phyloP scores from a whole-genome alignment of 768 basidiomycete species.

The button mushroom (Agaricus bisporus) region DNA sequence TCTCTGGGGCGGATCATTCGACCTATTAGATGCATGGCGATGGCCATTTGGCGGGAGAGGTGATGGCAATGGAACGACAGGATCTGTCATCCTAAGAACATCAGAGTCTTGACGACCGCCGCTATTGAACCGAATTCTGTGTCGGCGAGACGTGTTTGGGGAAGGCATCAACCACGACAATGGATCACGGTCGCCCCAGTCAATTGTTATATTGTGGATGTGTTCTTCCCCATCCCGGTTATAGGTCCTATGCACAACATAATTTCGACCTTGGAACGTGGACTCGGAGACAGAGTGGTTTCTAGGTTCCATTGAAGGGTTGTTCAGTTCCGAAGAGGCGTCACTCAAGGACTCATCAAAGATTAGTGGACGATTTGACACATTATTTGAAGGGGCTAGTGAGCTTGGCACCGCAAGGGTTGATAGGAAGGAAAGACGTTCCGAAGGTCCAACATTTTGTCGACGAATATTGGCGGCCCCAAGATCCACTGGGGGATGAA shows the following conservation, averaged over 20 bases:
- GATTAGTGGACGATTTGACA: slow-evolving; percentile 25
- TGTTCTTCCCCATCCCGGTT: slow-evolving; percentile 32
- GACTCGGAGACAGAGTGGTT: slow-evolving; percentile 10
- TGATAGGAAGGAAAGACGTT: slow-evolving; percentile 34
- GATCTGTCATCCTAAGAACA: not conserved
- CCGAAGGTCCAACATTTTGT: slow-evolving; percentile 16
- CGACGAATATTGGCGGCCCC: slow-evolving; percentile 3
- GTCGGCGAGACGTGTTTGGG: slow-evolving; percentile 9
- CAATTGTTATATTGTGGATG: slow-evolving; percentile 32
- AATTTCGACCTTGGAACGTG: slow-evolving; percentile 20
- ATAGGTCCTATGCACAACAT: slow-evolving; percentile 29
- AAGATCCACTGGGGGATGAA: not conserved
- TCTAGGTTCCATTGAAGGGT: slow-evolving; percentile 9
- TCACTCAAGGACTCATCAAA: slow-evolving; percentile 37
- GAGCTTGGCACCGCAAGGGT: slow-evolving; percentile 35
- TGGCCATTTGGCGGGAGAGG: not conserved
- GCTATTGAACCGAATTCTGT: slow-evolving; percentile 6
- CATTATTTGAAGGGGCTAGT: slow-evolving; percentile 26
- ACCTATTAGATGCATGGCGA: not conserved
- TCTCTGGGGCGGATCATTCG: slow-evolving; percentile 19
- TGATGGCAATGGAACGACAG: not conserved
- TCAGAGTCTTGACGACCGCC: slow-evolving; percentile 1
- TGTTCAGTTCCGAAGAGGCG: slow-evolving; percentile 12
- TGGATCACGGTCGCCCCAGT: slow-evolving; percentile 33
- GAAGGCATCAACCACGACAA: slow-evolving; percentile 24